phyloP scores from a whole-genome alignment of 75 land plant species.

The Sequoiadendron giganteum region DNA sequence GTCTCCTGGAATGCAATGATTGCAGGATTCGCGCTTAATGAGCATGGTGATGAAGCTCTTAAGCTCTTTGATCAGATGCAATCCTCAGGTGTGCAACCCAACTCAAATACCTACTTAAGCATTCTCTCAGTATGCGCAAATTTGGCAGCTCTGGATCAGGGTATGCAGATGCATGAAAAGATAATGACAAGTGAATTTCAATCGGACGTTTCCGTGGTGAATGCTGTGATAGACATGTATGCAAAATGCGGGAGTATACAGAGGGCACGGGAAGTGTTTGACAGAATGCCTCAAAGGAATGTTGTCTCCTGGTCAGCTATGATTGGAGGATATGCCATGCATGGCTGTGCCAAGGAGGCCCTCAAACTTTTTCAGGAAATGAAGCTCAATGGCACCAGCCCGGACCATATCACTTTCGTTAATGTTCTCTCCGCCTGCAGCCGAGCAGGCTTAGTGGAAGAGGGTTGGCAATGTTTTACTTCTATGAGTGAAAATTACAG shows the following conservation, averaged over 20 bases:
- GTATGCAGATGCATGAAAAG: constrained; percentile 44
- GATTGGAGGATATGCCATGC: constrained; percentile 8
- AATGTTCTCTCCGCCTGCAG: constrained; percentile 16
- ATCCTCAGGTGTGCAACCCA: constrained; percentile 30
- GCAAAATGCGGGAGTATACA: constrained; percentile 13
- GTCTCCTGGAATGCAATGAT: constrained; percentile 53
- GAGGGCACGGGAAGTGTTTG: constrained; percentile 2
- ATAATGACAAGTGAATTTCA: constrained; percentile 9
- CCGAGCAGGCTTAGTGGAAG: constrained; percentile 15
- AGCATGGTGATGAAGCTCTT: constrained; percentile 39
- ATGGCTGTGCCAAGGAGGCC: constrained; percentile 1
- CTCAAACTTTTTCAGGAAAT: constrained; percentile 3
- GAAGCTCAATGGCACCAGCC: constrained; percentile 4
- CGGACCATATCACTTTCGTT: constrained; percentile 8
- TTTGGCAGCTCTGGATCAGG: constrained; percentile 30
- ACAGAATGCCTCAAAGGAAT: neutral
- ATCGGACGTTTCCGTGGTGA: neutral
- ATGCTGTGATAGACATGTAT: constrained; percentile 14
- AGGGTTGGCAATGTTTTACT: constrained; percentile 1
- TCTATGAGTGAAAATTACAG: neutral
- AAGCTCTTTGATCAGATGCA: constrained; percentile 33
- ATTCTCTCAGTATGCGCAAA: constrained; percentile 52
- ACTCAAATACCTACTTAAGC: constrained; percentile 48
- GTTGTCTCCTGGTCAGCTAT: constrained; percentile 7
- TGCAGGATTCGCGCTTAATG: constrained; percentile 54